phyloP scores from a whole-genome alignment of 2,329 filamentous ascomycete genomes.

The Colletotrichum tofieldiae region DNA sequence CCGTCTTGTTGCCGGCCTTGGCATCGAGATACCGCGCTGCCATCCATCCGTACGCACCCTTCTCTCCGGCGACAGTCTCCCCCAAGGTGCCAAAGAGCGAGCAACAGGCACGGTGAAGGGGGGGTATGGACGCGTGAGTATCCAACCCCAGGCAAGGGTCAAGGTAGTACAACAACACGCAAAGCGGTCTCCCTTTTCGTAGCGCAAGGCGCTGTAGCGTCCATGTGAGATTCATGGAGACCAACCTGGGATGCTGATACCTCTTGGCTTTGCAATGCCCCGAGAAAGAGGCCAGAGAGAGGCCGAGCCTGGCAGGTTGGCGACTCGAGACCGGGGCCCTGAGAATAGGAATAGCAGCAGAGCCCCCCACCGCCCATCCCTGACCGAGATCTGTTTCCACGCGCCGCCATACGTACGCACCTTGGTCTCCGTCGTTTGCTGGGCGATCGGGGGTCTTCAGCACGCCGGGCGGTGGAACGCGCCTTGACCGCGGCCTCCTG shows the following conservation, averaged over 20 bases:
- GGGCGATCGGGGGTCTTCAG: not conserved
- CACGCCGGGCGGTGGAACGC: constrained; percentile 18
- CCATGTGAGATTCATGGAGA: constrained; percentile 33
- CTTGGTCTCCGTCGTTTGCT: constrained; percentile 12
- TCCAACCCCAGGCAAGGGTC: constrained; percentile 5
- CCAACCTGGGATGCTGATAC: constrained; percentile 38
- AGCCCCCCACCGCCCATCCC: constrained; percentile 25
- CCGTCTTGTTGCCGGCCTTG: constrained; percentile 6
- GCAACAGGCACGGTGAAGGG: not conserved
- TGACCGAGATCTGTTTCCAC: constrained; percentile 35
- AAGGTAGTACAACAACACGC: constrained; percentile 3
- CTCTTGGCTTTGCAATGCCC: constrained; percentile 39
- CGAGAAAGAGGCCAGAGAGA: constrained; percentile 15
- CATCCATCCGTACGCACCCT: not conserved
- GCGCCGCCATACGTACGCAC: not conserved
- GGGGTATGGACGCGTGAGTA: too few relatives aligned
- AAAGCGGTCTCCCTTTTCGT: not conserved
- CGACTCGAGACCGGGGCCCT: not conserved
- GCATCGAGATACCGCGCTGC: constrained; percentile 4
- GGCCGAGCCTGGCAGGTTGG: not conserved
- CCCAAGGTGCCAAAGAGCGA: not conserved
- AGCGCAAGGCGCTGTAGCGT: constrained; percentile 14
- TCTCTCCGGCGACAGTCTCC: not conserved
- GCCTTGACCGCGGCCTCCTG: constrained; percentile 36
- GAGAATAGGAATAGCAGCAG: constrained; percentile 33